These are phyloP conservation scores for Myriosclerotinia scirpicola DNA, from an alignment of 2,329 filamentous ascomycete species.

Conservation along the genomic window DNA sequence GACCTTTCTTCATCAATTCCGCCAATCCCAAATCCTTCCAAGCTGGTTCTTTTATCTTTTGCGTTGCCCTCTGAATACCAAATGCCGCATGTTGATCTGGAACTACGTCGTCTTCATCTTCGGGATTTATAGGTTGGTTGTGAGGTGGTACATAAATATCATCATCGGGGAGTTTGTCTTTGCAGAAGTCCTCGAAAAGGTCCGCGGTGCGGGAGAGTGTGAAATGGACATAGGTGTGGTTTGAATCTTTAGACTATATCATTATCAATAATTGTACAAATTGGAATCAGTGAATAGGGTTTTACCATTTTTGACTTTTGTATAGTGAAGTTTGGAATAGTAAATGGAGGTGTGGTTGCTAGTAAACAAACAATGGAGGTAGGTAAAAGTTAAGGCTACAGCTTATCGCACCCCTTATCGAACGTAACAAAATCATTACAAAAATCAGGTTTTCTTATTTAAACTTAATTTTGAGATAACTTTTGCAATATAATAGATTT, in stretches of 20 bases:
- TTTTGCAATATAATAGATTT: too few species aligned
- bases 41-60: constrained; percentile 66
- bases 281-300: background rate
- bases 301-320: constrained; percentile 12
- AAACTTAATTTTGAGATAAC: too few species aligned
- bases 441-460: too few species aligned
- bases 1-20: constrained; percentile 66
- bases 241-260: constrained; percentile 62
- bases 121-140: constrained; percentile 79
- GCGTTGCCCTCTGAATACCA: constrained; percentile 78
- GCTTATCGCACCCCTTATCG: too few species aligned
- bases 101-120: constrained; percentile 86
- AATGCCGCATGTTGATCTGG: constrained; percentile 87
- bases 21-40: constrained; percentile 80
- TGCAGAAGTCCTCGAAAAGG: constrained; percentile 75
- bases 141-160: constrained; percentile 80
- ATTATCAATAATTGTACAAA: background rate
- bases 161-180: constrained; percentile 69
- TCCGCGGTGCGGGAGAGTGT: constrained; percentile 70
- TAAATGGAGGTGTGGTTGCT: background rate
- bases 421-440: too few species aligned
- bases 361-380: too few species aligned
- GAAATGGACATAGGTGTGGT: constrained; percentile 75
- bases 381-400: too few species aligned
- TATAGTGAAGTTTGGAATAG: background rate